These are phyloP conservation scores for Candida tetrigidarum DNA, from an alignment of 1,139 yeast species.

Conservation along the genomic window DNA sequence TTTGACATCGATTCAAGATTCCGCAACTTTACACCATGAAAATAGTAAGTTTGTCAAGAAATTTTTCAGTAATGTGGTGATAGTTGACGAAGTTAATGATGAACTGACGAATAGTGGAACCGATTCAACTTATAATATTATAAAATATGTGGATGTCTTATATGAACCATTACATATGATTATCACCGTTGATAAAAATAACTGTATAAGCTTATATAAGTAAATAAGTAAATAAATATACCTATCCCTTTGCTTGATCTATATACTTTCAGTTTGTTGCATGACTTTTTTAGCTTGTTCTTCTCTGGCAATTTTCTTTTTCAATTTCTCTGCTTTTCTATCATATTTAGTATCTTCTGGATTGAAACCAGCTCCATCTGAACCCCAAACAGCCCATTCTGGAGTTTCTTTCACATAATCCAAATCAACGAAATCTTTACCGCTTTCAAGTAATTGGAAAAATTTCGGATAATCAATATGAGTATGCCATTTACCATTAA, in stretches of 20 bases:
- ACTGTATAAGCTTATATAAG: conserved; percentile 60
- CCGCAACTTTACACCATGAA: conserved; percentile 24
- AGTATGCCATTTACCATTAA: conserved; percentile 81
- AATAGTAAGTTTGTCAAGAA: conserved; percentile 18
- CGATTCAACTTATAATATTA: conserved; percentile 33
- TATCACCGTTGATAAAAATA: conserved; percentile 65
- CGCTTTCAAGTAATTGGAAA: conserved; percentile 69
- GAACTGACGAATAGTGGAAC: not conserved
- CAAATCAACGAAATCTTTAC: conserved; percentile 70
- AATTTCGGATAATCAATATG: conserved; percentile 84
- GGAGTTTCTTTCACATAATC: conserved; percentile 87
- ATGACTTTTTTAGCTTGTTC: conserved; percentile 11
- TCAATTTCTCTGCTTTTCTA: conserved; percentile 66
- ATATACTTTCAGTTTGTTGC: conserved; percentile 2
- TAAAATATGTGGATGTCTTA: conserved; percentile 52
- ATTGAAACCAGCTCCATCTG: conserved; percentile 84
- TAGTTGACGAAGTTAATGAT: conserved; percentile 14
- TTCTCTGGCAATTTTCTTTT: conserved; percentile 49
- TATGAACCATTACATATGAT: conserved; percentile 62
- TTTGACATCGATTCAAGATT: conserved; percentile 26
- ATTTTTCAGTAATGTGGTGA: conserved; percentile 13
- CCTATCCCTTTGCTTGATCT: not conserved
- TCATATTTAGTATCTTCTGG: conserved; percentile 78
- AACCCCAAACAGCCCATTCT: conserved; percentile 90
- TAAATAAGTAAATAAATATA: conserved; percentile 19